These are phyloP conservation scores for Psilocybe sp. DNA, from an alignment of 768 basidiomycete genomes.

Conservation along the genomic window DNA sequence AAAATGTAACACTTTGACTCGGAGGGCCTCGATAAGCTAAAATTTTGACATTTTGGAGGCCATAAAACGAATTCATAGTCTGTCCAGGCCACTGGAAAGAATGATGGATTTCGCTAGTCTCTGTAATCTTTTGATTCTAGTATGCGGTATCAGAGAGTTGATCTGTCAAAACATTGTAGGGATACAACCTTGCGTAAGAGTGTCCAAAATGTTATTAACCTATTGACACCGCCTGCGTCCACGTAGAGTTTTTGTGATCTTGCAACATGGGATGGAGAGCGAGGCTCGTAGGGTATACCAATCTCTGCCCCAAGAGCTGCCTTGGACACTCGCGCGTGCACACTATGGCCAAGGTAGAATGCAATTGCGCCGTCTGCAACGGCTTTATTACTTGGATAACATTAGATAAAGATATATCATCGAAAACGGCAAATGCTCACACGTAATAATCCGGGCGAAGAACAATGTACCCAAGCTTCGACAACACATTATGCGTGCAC, in stretches of 20 bases:
- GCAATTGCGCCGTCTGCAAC: constrained; percentile 18
- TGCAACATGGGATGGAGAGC: constrained; percentile 34
- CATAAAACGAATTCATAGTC: too few species aligned
- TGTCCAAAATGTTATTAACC: constrained; percentile 30
- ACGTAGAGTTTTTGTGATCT: constrained; percentile 24
- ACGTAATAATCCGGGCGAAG: constrained; percentile 11
- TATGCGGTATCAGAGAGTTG: too few species aligned
- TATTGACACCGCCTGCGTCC: constrained; percentile 24
- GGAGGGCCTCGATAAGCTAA: too few species aligned
- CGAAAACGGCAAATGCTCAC: constrained; percentile 2
- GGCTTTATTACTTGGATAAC: constrained; percentile 12
- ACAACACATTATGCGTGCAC: constrained; percentile 29
- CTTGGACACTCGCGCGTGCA: constrained; percentile 12
- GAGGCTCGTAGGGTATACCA: constrained; percentile 21
- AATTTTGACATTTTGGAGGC: too few species aligned
- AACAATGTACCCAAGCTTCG: background rate
- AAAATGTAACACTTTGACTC: too few species aligned
- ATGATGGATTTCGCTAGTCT: too few species aligned
- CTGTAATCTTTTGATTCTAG: too few species aligned
- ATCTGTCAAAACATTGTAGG: too few species aligned
- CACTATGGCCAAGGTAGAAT: constrained; percentile 15
- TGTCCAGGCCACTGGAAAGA: too few species aligned
- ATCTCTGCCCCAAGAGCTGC: constrained; percentile 18
- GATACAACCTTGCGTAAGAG: constrained; percentile 31
- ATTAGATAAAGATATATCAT: background rate